Conservation (phyloP, 2,329 filamentous ascomycete species). For the Penicillium rolfsii region DNA sequence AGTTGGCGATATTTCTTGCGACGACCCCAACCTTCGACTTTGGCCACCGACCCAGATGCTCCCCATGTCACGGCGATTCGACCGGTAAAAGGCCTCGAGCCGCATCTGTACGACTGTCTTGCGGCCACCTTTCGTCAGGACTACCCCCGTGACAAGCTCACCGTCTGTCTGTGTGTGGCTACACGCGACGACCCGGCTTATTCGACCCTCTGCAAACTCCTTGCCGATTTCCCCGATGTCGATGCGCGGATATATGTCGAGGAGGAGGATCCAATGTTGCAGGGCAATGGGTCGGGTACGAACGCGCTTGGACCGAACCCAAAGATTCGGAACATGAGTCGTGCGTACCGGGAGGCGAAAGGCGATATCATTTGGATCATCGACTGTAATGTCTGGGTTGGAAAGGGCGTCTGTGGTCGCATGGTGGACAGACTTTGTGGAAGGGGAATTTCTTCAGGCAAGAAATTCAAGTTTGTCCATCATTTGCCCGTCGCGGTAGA, state of each 20-base stretch:
- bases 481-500: constrained; percentile 91
- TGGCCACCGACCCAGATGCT: constrained; percentile 52
- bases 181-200: constrained; percentile 75
- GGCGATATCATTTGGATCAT: constrained; percentile 91
- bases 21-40: constrained; percentile 49
- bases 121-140: constrained; percentile 80
- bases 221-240: constrained; percentile 71
- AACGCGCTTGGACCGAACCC: constrained; percentile 84
- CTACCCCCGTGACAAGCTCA: constrained; percentile 76
- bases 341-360: constrained; percentile 84
- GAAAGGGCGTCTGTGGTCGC: constrained; percentile 73
- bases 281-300: constrained; percentile 54
- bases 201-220: constrained; percentile 69
- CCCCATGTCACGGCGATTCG: constrained; percentile 90
- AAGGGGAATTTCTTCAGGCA: constrained; percentile 51
- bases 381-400: constrained; percentile 96
- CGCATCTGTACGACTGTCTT: constrained; percentile 88
- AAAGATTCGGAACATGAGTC: constrained; percentile 97
- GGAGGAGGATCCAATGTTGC: constrained; percentile 74
- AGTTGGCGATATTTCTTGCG: constrained; percentile 61
- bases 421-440: constrained; percentile 90
- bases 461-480: constrained; percentile 85
- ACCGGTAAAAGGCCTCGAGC: constrained; percentile 90
- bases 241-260: constrained; percentile 79
- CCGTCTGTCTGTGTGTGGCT: constrained; percentile 80